These are phyloP conservation scores for Umbellularia californica DNA, from an alignment of 164 flowering plant species.

Conservation along the genomic window DNA sequence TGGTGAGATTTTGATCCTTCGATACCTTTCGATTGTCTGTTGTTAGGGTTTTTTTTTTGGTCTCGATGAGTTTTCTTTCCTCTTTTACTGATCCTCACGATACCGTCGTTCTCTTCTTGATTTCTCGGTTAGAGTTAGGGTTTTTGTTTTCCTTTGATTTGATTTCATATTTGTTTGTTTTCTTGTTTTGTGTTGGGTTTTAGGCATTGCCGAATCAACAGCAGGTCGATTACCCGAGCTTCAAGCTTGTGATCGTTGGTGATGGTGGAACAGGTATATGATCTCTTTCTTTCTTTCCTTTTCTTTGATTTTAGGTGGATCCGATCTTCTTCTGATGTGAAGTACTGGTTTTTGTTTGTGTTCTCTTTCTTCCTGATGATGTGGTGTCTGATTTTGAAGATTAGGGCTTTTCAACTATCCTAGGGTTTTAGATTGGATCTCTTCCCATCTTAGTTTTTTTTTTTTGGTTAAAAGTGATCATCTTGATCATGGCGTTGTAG, in stretches of 20 bases:
- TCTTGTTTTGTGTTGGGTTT: not conserved
- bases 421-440: not conserved
- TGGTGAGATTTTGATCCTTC: slow-evolving; percentile 5
- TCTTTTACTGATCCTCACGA: not conserved
- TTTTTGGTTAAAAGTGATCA: not conserved
- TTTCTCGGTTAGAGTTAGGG: not conserved
- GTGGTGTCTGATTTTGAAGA: not conserved
- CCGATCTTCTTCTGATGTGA: not conserved
- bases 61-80: not conserved
- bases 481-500: not conserved
- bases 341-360: not conserved
- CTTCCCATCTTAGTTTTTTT: not conserved
- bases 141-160: not conserved
- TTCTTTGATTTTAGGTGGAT: not conserved
- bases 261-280: slow-evolving; percentile 22
- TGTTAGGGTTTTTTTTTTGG: no score
- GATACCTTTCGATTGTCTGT: not conserved
- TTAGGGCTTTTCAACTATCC: not conserved
- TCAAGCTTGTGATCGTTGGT: slow-evolving; percentile 33
- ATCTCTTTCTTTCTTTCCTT: not conserved
- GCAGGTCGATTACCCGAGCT: slow-evolving; percentile 26
- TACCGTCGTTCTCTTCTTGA: not conserved
- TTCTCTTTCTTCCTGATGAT: not conserved
- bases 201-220: slow-evolving; percentile 22
- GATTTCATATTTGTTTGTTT: not conserved